A percentile compares a stretch with the other conserved stretches of the same genome.
Conservation (phyloP, 2,329 filamentous ascomycete genomes). For the Pseudogymnoascus sp. region DNA sequence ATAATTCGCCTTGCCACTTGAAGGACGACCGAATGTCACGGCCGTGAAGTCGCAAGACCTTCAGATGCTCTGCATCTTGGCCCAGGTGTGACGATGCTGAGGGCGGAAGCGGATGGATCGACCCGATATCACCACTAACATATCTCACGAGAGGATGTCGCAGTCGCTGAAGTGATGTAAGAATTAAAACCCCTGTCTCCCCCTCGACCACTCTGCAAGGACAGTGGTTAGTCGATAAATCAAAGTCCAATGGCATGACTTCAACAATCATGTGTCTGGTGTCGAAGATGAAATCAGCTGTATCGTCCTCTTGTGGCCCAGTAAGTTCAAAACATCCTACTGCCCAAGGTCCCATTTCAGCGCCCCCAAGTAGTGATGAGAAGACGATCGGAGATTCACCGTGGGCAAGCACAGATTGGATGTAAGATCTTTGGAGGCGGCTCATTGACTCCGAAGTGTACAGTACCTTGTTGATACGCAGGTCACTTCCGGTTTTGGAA, state of each 20-base stretch:
- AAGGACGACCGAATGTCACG: not conserved
- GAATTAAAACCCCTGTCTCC: not conserved
- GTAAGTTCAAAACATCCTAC: not conserved
- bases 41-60: not conserved
- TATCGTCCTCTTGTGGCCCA: not conserved
- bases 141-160: not conserved
- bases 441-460: constrained; percentile 1
- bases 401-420: not conserved
- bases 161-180: not conserved
- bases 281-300: constrained; percentile 3
- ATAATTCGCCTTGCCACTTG: not conserved
- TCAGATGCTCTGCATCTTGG: not conserved
- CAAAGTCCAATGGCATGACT: not conserved
- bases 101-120: not conserved
- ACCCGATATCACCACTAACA: not conserved
- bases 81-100: not conserved
- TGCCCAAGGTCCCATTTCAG: constrained; percentile 4
- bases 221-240: not conserved
- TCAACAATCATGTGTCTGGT: not conserved
- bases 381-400: not conserved
- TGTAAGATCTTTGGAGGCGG: not conserved
- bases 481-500: not conserved
- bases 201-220: not conserved
- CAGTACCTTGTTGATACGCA: not conserved
- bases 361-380: not conserved